A percentile compares a stretch with the other conserved stretches of the same genome.
Evolutionary conservation across 2,329 filamentous ascomycete genomes (phyloP).

Genomic region (Diaporthe batatas): DNA sequence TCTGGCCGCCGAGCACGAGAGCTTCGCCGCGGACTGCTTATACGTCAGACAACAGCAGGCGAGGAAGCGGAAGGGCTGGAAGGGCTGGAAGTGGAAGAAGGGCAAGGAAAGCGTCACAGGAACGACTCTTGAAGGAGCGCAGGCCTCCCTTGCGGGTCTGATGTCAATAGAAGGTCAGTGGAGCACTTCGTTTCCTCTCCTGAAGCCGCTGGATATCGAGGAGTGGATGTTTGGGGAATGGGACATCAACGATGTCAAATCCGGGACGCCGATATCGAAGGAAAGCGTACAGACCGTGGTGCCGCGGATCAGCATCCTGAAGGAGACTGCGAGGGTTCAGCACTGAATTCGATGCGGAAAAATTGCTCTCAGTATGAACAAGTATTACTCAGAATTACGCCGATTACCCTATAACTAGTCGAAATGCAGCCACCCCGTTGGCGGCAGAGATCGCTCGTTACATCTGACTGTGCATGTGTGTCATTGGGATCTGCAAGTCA

Average conservation of each 20-base stretch:
- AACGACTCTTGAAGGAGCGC: constrained; percentile 6
- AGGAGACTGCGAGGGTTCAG: background rate
- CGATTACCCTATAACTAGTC: constrained; percentile 21
- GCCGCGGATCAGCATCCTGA: background rate
- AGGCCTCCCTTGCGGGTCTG: constrained; percentile 12
- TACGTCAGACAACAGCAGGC: constrained; percentile 27
- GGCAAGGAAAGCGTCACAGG: background rate
- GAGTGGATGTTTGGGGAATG: constrained; percentile 15
- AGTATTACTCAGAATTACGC: background rate
- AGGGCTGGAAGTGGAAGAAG: background rate
- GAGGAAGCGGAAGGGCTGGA: background rate
- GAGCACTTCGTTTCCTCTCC: constrained; percentile 16
- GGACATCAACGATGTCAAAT: constrained; percentile 4
- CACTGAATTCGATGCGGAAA: background rate
- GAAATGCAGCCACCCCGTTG: background rate
- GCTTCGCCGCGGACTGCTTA: constrained; percentile 24
- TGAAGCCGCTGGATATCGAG: constrained; percentile 13
- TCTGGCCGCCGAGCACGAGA: constrained; percentile 37
- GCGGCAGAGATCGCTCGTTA: background rate
- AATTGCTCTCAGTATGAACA: background rate
- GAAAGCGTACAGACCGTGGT: background rate
- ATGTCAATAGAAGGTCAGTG: constrained; percentile 9
- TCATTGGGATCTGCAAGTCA: background rate
- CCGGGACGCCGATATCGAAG: background rate
- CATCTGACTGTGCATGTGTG: background rate